Base-by-base conservation (phyloP, 2,329 filamentous ascomycete genomes). In the Huntiella abstrusa region DNA sequence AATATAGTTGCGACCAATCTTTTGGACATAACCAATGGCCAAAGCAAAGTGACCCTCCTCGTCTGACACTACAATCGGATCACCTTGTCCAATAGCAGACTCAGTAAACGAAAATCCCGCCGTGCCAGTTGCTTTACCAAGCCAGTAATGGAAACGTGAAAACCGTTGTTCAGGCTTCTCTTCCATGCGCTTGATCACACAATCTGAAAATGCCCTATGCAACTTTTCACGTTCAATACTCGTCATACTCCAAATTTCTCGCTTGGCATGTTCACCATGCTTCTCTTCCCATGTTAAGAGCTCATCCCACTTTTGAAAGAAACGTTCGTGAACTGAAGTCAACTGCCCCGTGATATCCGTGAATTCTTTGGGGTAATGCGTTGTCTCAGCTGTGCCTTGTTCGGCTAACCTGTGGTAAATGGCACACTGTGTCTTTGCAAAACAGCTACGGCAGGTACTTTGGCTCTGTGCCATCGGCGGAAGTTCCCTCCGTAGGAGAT, bases 231-330 rank as follows among this genome's bases (percentile, higher is more conserved):
- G 79, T 58, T 96, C 85, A 1, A 67, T 69, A 58, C 91, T 95
- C 16, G 87, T 65, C 83, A 98, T 92, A 0, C 87, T 95, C 91
- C 91, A 98, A 2, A 98, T 66, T 58, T 98, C 91, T 53, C 86
- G 72, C 51, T 86, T 77, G 52, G 86, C 80, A 56, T 83, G 92
- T 58, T 91, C 80, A 57, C 82, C 77, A 55, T 93, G 86, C 54
- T 80, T 84, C 59, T 98, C 91, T 64, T 98, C 91, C 58, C 91
- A 91, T 0, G 88, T 96, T 34, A 98, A 67, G 11, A 98, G 68
- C 43, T 80, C 73, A 60, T 98, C 91, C 91, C 91, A 98, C 58
- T 91, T 94, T 52, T 82, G 70, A 61, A 98, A 95, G 59, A 96
- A 98, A 0, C 77, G 73, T 53, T 76, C 75, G 56, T 95, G 83